These are phyloP conservation scores for Ottelia alismoides DNA, from an alignment of 106 monocot species.

Conservation along the genomic window DNA sequence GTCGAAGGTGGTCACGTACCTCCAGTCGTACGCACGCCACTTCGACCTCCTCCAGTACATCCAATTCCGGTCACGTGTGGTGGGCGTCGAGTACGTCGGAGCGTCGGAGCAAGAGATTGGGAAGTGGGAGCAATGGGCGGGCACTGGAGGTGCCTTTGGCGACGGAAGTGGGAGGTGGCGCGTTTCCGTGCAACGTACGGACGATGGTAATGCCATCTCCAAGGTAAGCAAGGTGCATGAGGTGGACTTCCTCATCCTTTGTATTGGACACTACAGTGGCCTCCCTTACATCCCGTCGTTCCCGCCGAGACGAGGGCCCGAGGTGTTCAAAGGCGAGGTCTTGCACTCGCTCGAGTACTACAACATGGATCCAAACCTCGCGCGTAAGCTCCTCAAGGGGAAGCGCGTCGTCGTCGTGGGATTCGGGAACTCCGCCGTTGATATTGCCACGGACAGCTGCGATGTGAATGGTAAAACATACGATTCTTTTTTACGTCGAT, in stretches of 20 bases:
- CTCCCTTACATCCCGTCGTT: constrained; percentile 5
- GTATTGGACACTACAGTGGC: constrained; percentile 4
- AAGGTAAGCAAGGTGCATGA: not conserved
- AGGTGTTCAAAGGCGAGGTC: constrained; percentile 11
- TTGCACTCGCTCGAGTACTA: constrained; percentile 4
- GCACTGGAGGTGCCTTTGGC: constrained; percentile 35
- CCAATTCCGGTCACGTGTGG: constrained; percentile 18
- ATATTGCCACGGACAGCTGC: constrained; percentile 8
- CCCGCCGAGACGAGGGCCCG: constrained; percentile 1
- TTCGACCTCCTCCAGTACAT: constrained; percentile 13
- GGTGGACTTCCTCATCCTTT: constrained; percentile 7
- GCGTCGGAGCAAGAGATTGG: constrained; percentile 12
- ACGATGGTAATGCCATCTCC: too few species aligned
- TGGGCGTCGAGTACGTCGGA: constrained; percentile 28
- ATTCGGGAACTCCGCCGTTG: constrained; percentile 6
- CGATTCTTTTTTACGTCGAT: too few species aligned
- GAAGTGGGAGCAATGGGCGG: constrained; percentile 28
- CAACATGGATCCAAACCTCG: constrained; percentile 5
- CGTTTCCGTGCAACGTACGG: constrained; percentile 14
- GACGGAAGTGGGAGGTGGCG: constrained; percentile 30
- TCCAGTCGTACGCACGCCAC: constrained; percentile 4
- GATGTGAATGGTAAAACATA: constrained; percentile 3
- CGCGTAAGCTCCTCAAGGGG: not conserved
- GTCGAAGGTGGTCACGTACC: not conserved
- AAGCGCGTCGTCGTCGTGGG: constrained; percentile 6